These are phyloP conservation scores for Hypomontagnella submonticulosa DNA, from an alignment of 495 filamentous ascomycete genomes.

Conservation along the genomic window DNA sequence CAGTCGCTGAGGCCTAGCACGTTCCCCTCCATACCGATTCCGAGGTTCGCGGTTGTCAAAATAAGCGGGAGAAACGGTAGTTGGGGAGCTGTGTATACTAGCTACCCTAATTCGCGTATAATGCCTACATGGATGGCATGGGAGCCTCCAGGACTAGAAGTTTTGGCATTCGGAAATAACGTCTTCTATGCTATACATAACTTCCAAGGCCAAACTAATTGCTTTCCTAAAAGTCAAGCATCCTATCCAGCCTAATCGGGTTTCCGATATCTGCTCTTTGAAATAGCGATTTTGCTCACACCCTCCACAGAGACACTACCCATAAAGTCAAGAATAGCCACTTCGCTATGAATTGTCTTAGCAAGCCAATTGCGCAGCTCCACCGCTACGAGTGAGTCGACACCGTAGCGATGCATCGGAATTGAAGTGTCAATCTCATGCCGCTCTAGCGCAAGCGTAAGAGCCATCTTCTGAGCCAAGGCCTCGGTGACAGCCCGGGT, in stretches of 20 bases:
- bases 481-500: slow-evolving; percentile 46
- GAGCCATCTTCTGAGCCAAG: slow-evolving; percentile 46
- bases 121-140: too few relatives aligned
- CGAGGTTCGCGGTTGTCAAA: too few relatives aligned
- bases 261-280: slow-evolving; percentile 1
- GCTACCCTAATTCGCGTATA: too few relatives aligned
- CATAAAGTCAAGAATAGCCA: slow-evolving; percentile 2
- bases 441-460: slow-evolving; percentile 42
- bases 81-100: too few relatives aligned
- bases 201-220: too few relatives aligned
- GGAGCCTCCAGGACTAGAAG: too few relatives aligned
- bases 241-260: background rate
- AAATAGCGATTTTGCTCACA: slow-evolving; percentile 3
- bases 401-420: slow-evolving; percentile 46
- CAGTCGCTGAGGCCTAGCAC: background rate
- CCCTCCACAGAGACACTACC: slow-evolving; percentile 4
- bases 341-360: slow-evolving; percentile 11
- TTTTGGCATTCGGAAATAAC: too few relatives aligned
- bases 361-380: slow-evolving; percentile 56
- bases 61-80: too few relatives aligned
- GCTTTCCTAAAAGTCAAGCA: too few relatives aligned
- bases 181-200: too few relatives aligned
- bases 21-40: too few relatives aligned
- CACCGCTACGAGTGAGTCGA: slow-evolving; percentile 56
- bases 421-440: slow-evolving; percentile 52